Percentiles rank a stretch among this genome's conserved stretches.
Conservation (phyloP, 495 filamentous ascomycete species). For the Oidiodendron maius region DNA sequence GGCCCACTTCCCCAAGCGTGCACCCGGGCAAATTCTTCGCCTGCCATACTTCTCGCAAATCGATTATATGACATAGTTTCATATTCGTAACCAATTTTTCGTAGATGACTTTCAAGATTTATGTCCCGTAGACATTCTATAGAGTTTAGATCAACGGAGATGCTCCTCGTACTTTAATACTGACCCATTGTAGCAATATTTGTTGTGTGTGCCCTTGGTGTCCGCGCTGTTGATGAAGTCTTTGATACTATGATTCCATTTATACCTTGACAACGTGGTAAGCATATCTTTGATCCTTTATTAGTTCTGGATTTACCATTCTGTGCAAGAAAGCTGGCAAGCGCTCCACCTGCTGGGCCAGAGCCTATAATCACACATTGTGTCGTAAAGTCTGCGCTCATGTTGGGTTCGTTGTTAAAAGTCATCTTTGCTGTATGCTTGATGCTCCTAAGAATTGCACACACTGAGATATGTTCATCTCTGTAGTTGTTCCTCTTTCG, state of each 20-base stretch:
- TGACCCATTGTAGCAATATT: neutral
- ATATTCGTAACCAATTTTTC: neutral
- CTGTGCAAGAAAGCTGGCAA: neutral
- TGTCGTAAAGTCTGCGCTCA: neutral
- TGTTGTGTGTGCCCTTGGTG: neutral
- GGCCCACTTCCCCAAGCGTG: conserved; percentile 36
- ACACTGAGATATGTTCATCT: too few relatives aligned
- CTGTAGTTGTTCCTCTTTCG: too few relatives aligned
- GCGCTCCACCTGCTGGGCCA: neutral
- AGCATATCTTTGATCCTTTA: neutral
- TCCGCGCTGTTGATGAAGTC: neutral
- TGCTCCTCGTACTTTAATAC: neutral
- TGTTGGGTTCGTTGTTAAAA: too few relatives aligned
- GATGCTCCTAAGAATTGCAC: too few relatives aligned
- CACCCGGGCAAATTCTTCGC: conserved; percentile 38
- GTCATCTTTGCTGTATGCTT: too few relatives aligned
- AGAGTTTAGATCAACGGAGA: neutral
- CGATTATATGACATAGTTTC: conserved; percentile 35
- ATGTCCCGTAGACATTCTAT: neutral
- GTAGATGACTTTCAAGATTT: neutral
- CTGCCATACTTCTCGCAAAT: conserved; percentile 42
- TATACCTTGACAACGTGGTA: neutral
- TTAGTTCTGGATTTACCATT: neutral
- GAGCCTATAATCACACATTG: neutral
- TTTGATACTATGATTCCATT: neutral